Evolutionary conservation across 2,329 filamentous ascomycete species (phyloP).

Genomic region (Cercospora sp.): DNA sequence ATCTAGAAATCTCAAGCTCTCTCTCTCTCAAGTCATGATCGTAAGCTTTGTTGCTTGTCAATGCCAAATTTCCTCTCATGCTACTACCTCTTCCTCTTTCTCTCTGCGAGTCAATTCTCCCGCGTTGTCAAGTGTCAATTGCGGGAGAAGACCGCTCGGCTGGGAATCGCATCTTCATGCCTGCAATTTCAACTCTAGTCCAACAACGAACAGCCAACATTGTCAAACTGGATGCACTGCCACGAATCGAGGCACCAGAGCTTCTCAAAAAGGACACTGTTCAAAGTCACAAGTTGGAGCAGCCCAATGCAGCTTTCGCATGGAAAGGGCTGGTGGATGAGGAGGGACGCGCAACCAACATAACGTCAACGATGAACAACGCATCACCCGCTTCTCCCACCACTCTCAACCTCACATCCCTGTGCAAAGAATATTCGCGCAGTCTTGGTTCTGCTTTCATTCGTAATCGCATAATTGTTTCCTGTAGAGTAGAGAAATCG

Average conservation of each 20-base stretch:
- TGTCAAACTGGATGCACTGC: background rate
- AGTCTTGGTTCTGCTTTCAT: conserved; percentile 65
- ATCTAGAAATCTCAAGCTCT: background rate
- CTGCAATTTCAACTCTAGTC: background rate
- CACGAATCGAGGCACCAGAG: background rate
- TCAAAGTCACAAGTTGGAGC: background rate
- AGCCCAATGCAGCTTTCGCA: background rate
- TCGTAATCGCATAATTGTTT: conserved; percentile 89
- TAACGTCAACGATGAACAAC: background rate
- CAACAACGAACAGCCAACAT: background rate
- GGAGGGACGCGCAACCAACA: background rate
- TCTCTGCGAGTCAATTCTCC: background rate
- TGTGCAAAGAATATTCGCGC: conserved; percentile 91
- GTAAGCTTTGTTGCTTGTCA: background rate
- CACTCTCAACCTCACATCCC: conserved; percentile 61
- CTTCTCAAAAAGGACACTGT: background rate
- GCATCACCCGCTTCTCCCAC: conserved; percentile 17
- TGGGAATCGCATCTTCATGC: background rate
- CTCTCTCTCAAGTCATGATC: background rate
- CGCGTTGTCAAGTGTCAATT: background rate
- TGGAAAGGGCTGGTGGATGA: background rate
- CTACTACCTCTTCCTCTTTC: background rate
- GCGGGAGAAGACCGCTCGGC: background rate
- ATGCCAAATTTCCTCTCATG: background rate
- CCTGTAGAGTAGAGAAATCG: conserved; percentile 54